phyloP scores from a whole-genome alignment of 176 grass and related monocot genomes.

The Aegilops bicornis region DNA sequence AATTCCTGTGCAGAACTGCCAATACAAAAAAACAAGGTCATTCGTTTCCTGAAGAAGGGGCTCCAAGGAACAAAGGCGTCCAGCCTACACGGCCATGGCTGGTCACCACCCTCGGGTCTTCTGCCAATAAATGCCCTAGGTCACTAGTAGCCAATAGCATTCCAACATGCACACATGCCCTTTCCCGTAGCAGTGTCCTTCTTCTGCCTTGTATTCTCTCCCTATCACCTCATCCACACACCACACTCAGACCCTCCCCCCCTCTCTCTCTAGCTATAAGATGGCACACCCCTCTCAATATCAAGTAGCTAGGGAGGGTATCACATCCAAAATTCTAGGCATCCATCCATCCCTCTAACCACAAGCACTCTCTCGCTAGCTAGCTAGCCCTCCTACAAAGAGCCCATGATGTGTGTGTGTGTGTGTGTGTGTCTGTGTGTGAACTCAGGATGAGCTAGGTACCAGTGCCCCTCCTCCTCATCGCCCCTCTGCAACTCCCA shows the following conservation, averaged over 20 bases:
- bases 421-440: neutral
- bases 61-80: conserved; percentile 24
- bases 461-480: conserved; percentile 1
- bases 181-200: conserved; percentile 29
- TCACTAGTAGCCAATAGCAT: conserved; percentile 39
- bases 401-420: conserved; percentile 18
- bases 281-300: conserved; percentile 31
- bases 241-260: neutral
- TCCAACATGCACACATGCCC: conserved; percentile 27
- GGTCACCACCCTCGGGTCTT: conserved; percentile 15
- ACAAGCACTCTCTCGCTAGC: conserved; percentile 25
- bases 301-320: neutral
- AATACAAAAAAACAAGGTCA: conserved; percentile 42
- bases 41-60: conserved; percentile 52
- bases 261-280: conserved; percentile 15
- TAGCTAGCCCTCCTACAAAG: conserved; percentile 11
- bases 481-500: neutral
- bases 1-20: conserved; percentile 3
- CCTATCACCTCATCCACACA: conserved; percentile 33
- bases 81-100: neutral
- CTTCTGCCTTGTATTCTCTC: conserved; percentile 31
- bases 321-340: conserved; percentile 15
- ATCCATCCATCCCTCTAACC: conserved; percentile 9
- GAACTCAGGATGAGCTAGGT: neutral
- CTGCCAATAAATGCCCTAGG: conserved; percentile 47